Evolutionary conservation across 306 rosid genomes (phyloP), one percentile per base, ranked within the genome.

Genomic region (Hylodesmum podocarpum): DNA sequence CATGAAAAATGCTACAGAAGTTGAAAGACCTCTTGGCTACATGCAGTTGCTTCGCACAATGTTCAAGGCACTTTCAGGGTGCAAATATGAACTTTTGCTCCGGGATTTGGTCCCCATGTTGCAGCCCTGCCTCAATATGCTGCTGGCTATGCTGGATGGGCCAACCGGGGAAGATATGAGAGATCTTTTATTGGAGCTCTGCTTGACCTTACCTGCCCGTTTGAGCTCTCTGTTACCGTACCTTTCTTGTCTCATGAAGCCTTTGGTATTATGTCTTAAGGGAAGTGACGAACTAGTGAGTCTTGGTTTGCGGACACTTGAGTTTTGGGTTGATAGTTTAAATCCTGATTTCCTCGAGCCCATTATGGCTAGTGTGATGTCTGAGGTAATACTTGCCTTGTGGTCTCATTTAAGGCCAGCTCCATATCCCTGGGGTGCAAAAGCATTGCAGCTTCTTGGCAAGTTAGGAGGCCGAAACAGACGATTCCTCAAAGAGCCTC

Each of bases 271-370:
- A 66, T 92, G 98, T 85, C 97, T 96, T 4, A 87, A 86, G 82
- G 97, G 94, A 88, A 92, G 82, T 65, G 99, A 92, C 78, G 99
- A 96, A 25, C 89, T 96, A 36, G 99, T 96, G 75, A 79, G 96
- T 83, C 83, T 96, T 64, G 99, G 99, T 70, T 81, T 96, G 79
- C 85, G 98, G 78, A 96, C 99, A 46, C 98, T 96, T 46, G 99
- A 96, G 82, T 92, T 91, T 76, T 96, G 99, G 99, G 96, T 96
- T 10, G 99, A 96, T 86, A 96, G 98, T 86, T 84, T 96, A 80
- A 96, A 96, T 85, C 99, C 99, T 61, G 99, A 96, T 83, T 96
- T 96, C 82, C 90, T 96, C 69, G 99, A 96, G 83, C 99, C 98
- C 6, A 92, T 97, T 78, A 96, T 96, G 99, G 99, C 99, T 16